These are phyloP conservation scores for Hortiboletus flavorubellus DNA, from an alignment of 768 basidiomycete species.

Conservation along the genomic window DNA sequence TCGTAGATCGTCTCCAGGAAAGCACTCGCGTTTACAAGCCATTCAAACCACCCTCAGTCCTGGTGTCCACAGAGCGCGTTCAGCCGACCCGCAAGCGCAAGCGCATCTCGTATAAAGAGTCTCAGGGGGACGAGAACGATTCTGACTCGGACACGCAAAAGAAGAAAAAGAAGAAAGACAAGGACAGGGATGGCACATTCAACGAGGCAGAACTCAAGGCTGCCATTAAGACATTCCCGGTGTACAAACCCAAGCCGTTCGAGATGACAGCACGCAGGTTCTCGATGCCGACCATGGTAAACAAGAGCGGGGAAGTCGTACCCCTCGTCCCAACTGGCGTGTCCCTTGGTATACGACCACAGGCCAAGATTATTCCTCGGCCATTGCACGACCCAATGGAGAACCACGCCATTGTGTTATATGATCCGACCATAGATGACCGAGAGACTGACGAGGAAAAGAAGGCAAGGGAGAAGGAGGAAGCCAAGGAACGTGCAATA, in stretches of 20 bases:
- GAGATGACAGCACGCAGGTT: constrained; percentile 61
- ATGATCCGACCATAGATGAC: constrained; percentile 94
- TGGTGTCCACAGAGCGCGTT: constrained; percentile 43
- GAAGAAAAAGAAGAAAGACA: constrained; percentile 68
- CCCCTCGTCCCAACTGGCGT: constrained; percentile 56
- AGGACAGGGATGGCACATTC: constrained; percentile 54
- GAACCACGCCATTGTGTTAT: constrained; percentile 95
- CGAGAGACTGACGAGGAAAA: constrained; percentile 86
- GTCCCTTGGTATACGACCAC: constrained; percentile 83
- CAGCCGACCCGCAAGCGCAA: constrained; percentile 82
- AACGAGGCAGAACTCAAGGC: constrained; percentile 62
- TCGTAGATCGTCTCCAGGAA: constrained; percentile 65
- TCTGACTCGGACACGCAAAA: constrained; percentile 49
- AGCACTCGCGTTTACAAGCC: constrained; percentile 73
- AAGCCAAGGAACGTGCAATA: constrained; percentile 58
- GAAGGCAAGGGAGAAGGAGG: constrained; percentile 69
- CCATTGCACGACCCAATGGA: constrained; percentile 98
- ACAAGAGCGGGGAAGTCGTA: constrained; percentile 64
- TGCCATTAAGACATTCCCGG: constrained; percentile 68
- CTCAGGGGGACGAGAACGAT: constrained; percentile 55
- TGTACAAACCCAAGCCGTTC: constrained; percentile 80
- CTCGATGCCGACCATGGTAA: constrained; percentile 78
- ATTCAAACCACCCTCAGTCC: constrained; percentile 68
- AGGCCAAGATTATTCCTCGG: constrained; percentile 75
- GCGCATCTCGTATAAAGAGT: constrained; percentile 81